Base-by-base conservation (phyloP, 2,329 filamentous ascomycete genomes). In the Metarhizium rileyi region DNA sequence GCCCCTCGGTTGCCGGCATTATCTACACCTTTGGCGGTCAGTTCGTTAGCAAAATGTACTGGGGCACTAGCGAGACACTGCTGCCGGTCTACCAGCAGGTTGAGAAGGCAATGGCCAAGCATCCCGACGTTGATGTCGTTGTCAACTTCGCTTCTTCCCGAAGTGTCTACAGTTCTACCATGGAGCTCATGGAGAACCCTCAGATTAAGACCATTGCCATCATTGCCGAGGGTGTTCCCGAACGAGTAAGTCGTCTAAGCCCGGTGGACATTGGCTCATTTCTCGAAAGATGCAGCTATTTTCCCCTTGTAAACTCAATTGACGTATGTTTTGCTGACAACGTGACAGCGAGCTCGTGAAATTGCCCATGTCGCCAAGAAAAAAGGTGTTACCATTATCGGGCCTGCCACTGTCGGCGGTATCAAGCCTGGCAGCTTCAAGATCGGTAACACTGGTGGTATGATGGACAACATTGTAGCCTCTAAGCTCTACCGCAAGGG, bases 1-100 rank as follows among this genome's bases (percentile, higher is more conserved):
- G 87, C 53, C 93, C 93, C 57, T 98, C 93, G 52, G 93, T 98
- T 52, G 93, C 93, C 59, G 93, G 90, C 69, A 97, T 98, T 75
- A 97, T 98, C 80, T 98, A 98, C 80, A 96, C 93, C 63, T 98
- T 98, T 67, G 93, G 93, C 70, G 93, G 93, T 61, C 93, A 98
- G 76, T 98, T 98, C 83, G 93, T 98, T 69, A 96, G 90, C 84
- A 98, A 98, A 85, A 97, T 98, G 93, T 98, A 98, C 87, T 98
- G 93, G 93, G 93, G 93, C 66, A 98, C 93, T 67, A 96, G 90
- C 76, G 93, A 98, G 80, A 98, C 93, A 56, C 84, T 98, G 58
- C 83, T 98, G 62, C 93, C 93, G 56, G 93, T 98, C 69, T 98
- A 98, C 82, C 91, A 98, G 77, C 81, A 88, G 66, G 86, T 90